phyloP scores from a whole-genome alignment of 1,284 basidiomycete genomes.

The Rhizoctonia solani region DNA sequence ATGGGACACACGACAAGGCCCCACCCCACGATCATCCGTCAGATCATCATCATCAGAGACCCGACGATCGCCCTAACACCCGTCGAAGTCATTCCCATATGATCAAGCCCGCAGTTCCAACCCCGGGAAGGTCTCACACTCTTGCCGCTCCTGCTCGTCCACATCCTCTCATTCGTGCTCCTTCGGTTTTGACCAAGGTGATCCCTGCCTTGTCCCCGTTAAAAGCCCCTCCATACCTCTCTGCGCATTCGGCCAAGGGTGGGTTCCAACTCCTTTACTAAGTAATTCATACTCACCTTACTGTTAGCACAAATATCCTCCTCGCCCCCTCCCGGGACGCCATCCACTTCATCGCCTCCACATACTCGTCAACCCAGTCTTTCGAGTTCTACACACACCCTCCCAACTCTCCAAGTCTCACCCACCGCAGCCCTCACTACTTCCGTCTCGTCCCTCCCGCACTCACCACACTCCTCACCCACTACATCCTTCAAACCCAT shows the following conservation, averaged over 20 bases:
- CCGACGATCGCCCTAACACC: background rate
- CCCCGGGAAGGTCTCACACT: background rate
- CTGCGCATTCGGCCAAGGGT: slow-evolving; percentile 28
- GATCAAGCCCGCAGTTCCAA: background rate
- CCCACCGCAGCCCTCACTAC: slow-evolving; percentile 14
- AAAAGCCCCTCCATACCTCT: slow-evolving; percentile 22
- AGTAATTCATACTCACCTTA: background rate
- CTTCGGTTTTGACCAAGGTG: slow-evolving; percentile 13
- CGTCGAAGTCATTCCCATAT: slow-evolving; percentile 7
- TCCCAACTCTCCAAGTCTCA: slow-evolving; percentile 24
- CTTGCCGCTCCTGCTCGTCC: background rate
- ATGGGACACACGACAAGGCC: slow-evolving; percentile 7
- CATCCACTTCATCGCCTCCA: slow-evolving; percentile 12
- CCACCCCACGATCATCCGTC: no score
- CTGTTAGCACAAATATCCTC: slow-evolving; percentile 23
- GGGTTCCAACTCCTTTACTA: background rate
- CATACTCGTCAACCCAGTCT: slow-evolving; percentile 21
- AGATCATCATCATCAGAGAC: background rate
- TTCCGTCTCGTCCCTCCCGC: slow-evolving; percentile 27
- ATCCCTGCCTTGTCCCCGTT: slow-evolving; percentile 15
- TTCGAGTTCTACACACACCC: slow-evolving; percentile 20
- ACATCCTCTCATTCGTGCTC: slow-evolving; percentile 26
- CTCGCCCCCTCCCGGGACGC: slow-evolving; percentile 19
- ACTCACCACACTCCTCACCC: slow-evolving; percentile 21
- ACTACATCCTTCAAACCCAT: slow-evolving; percentile 14